Evolutionary conservation across 169 alveolate species (phyloP).

Genomic region (Perkinsus olseni): DNA sequence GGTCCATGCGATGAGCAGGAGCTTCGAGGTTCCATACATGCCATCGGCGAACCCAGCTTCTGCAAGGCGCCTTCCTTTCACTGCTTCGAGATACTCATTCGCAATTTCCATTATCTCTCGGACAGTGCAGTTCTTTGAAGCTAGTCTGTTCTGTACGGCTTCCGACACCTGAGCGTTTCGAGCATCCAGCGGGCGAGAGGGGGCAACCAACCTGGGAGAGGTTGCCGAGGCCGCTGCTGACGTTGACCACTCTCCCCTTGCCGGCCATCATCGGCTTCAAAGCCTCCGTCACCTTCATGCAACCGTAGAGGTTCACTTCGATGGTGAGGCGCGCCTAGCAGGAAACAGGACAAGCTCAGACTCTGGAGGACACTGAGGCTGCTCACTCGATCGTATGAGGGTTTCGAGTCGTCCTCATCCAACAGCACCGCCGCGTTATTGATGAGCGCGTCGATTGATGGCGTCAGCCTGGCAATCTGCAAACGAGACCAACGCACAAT

Average conservation of each 20-base stretch:
- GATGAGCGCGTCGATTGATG: background rate
- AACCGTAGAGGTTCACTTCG: background rate
- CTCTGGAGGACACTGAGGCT: too few species aligned
- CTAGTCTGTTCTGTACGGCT: background rate
- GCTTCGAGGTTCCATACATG: background rate
- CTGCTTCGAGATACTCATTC: background rate
- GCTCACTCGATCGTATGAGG: background rate
- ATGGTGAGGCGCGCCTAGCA: background rate
- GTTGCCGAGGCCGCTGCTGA: background rate
- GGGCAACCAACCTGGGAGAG: background rate
- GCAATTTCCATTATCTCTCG: background rate
- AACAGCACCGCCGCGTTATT: background rate
- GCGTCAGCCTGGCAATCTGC: background rate
- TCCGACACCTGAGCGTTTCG: background rate
- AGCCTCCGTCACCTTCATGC: background rate
- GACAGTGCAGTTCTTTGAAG: background rate
- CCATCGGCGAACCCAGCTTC: background rate
- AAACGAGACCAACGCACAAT: too few species aligned
- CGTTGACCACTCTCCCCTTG: background rate
- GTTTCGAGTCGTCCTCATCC: background rate
- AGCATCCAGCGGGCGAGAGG: too few species aligned
- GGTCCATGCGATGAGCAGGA: background rate
- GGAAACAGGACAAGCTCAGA: background rate
- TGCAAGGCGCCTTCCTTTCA: background rate
- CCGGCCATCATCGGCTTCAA: background rate